phyloP scores from a whole-genome alignment of 352 stramenopile species.

The Globisporangium okanoganense region DNA sequence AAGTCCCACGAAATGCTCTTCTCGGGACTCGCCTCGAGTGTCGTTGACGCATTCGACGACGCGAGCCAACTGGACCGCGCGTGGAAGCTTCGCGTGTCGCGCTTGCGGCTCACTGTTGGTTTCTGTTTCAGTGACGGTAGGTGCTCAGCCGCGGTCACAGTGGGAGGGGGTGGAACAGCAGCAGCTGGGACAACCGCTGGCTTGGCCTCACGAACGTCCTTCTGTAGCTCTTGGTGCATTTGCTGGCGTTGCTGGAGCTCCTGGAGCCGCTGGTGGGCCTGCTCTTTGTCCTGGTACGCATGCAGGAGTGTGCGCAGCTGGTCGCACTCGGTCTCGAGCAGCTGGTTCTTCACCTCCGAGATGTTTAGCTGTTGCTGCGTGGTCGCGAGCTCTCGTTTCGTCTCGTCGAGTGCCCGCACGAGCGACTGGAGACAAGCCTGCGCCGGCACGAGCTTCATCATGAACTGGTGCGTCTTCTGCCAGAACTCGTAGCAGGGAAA shows the following conservation, averaged over 20 bases:
- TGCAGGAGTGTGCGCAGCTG: constrained; percentile 9
- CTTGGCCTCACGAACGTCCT: constrained; percentile 10
- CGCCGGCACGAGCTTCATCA: constrained; percentile 23
- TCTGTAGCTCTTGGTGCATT: not conserved
- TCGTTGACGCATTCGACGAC: constrained; percentile 16
- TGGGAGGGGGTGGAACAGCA: not conserved
- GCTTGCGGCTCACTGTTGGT: constrained; percentile 10
- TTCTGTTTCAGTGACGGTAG: constrained; percentile 4
- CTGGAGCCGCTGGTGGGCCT: not conserved
- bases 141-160: not conserved
- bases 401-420: not conserved
- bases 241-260: constrained; percentile 1
- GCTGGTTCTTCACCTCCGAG: not conserved
- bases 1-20: constrained; percentile 14
- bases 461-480: constrained; percentile 27
- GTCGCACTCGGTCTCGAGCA: constrained; percentile 7
- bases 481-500: constrained; percentile 41
- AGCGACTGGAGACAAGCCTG: constrained; percentile 9
- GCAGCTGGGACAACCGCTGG: constrained; percentile 13
- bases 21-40: constrained; percentile 6
- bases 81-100: constrained; percentile 22
- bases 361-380: not conserved
- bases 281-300: not conserved
- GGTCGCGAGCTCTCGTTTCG: not conserved
- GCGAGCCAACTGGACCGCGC: constrained; percentile 25